Evolutionary conservation across 1,139 yeast genomes (phyloP), one percentile per base, ranked within the genome.

Genomic region (Blastobotrys petasosporus): DNA sequence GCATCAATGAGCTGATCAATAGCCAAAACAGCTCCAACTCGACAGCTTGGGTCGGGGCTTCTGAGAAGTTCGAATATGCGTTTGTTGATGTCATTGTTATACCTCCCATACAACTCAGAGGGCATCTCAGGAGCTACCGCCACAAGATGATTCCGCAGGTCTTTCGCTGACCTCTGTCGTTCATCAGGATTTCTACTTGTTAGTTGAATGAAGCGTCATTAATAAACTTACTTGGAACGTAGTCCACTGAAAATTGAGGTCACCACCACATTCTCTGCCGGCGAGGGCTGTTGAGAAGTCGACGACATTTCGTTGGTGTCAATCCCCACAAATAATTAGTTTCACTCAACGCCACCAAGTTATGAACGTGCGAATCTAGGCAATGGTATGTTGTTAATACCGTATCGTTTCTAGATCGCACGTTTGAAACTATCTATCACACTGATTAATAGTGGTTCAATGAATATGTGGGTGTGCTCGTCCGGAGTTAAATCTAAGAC

Each of bases 11-110:
- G 74, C 11, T 94, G 80, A 64, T 87, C 94, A 50, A 92, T 82
- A 7, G 97, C 97, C 12, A 87, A 77, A 34, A 90, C 83, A 32
- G 97, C 97, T 9, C 97, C 97, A 35, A 90, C 74, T 52, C 85
- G 82, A 53, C 84, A 88, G 30, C 74, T 67, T 1, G 82, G 69
- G 55, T 84, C 92, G 10, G 80, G 76, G 9, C 92, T 80, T 55
- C 87, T 88, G 42, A 88, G 76, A 45, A 88, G 72, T 61, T 86
- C 96, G 63, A 87, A 90, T 29, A 92, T 86, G 51, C 85, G 79
- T 61, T 87, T 85, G 68, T 90, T 88, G 53, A 92, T 82, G 51
- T 84, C 94, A 61, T 85, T 87, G 64, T 85, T 86, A 64, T 85
- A 85, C 38, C 88, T 68, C 49, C 85, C 79, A 59, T 85, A 80